These are phyloP conservation scores for Trichosporon ovoides DNA, from an alignment of 1,284 basidiomycete species.

Conservation along the genomic window DNA sequence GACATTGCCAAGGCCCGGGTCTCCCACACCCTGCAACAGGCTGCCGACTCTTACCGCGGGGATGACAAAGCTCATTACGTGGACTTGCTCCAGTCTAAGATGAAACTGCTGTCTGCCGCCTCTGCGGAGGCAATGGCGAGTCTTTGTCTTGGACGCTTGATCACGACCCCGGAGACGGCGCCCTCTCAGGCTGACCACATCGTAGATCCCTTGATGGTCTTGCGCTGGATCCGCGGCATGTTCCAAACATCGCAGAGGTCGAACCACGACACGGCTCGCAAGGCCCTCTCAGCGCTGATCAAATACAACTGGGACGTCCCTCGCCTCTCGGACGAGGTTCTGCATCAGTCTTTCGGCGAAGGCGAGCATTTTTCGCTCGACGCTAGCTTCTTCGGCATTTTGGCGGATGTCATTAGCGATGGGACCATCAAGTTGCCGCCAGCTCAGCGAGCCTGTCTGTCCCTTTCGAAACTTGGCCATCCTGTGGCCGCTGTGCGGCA, in stretches of 20 bases:
- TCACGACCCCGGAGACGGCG: constrained; percentile 34
- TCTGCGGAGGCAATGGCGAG: constrained; percentile 78
- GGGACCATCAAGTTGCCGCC: constrained; percentile 54
- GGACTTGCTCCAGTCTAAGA: constrained; percentile 63
- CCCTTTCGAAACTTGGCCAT: constrained; percentile 79
- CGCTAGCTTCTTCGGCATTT: constrained; percentile 67
- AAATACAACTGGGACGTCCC: constrained; percentile 58
- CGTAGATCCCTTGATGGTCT: constrained; percentile 48
- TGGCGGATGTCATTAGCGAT: constrained; percentile 59
- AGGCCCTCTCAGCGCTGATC: constrained; percentile 70
- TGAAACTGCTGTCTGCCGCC: constrained; percentile 64
- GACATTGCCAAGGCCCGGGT: constrained; percentile 69
- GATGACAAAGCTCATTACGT: constrained; percentile 57
- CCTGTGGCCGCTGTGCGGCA: constrained; percentile 62
- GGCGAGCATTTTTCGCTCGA: constrained; percentile 48
- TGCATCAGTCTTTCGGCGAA: constrained; percentile 67
- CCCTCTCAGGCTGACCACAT: constrained; percentile 37
- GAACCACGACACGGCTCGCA: constrained; percentile 52
- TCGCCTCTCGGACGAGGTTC: constrained; percentile 63
- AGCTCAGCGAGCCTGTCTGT: constrained; percentile 71
- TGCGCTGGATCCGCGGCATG: constrained; percentile 51
- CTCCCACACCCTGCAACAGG: constrained; percentile 66
- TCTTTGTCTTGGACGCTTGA: constrained; percentile 62
- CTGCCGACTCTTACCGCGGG: constrained; percentile 53
- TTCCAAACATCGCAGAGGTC: constrained; percentile 43